Evolutionary conservation across 805 yeast species (phyloP).

Genomic region (Metschnikowia kofuensis): DNA sequence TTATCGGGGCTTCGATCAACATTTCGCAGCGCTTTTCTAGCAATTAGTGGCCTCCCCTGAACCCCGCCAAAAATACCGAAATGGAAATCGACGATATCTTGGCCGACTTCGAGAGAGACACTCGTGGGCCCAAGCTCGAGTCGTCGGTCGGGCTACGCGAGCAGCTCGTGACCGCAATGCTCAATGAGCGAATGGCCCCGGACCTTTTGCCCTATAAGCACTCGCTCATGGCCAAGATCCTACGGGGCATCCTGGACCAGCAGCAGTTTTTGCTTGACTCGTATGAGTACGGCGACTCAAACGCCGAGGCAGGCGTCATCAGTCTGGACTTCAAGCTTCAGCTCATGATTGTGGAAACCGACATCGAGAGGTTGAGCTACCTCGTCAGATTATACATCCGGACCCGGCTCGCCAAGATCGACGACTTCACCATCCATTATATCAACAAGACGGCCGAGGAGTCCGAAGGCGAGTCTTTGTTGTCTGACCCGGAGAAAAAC

Average conservation of each 20-base stretch:
- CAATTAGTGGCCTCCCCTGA: too few relatives aligned
- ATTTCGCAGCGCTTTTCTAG: too few relatives aligned
- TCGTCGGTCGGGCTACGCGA: conserved; percentile 29
- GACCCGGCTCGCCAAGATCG: conserved; percentile 72
- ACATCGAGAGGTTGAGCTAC: conserved; percentile 82
- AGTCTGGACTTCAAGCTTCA: conserved; percentile 66
- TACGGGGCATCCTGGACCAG: conserved; percentile 61
- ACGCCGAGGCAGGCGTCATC: conserved; percentile 25
- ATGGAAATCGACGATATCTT: conserved; percentile 71
- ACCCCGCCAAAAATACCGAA: conserved; percentile 5
- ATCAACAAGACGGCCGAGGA: conserved; percentile 36
- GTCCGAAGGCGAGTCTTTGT: conserved; percentile 15
- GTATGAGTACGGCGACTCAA: conserved; percentile 65
- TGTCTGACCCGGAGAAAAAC: conserved; percentile 58
- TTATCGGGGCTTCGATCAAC: too few relatives aligned
- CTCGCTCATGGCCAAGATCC: conserved; percentile 53
- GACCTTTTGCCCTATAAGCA: conserved; percentile 77
- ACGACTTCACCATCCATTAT: conserved; percentile 61
- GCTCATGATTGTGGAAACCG: conserved; percentile 84
- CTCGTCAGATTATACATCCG: conserved; percentile 78
- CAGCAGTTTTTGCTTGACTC: conserved; percentile 75
- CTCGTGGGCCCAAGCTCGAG: conserved; percentile 8
- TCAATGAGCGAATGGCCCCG: conserved; percentile 82
- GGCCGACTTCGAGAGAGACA: conserved; percentile 53
- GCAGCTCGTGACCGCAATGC: conserved; percentile 63